Evolutionary conservation across 352 stramenopile genomes (phyloP).

Genomic region (Globisporangium viniferum): DNA sequence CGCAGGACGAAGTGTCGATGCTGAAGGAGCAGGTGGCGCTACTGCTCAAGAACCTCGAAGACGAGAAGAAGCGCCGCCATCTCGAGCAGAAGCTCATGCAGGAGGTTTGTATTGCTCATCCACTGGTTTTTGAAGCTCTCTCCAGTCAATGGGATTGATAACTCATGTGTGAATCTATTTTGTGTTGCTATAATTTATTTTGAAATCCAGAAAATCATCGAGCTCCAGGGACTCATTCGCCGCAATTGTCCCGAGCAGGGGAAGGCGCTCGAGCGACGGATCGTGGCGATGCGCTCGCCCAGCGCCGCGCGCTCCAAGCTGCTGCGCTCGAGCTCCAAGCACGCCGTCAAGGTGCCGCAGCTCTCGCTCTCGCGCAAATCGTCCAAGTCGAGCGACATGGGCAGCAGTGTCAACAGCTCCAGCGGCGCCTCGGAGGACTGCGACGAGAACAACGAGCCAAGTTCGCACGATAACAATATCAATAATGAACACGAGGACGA

Average conservation of each 20-base stretch:
- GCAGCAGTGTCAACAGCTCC: not conserved
- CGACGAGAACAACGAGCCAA: conserved; percentile 3
- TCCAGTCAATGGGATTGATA: too few species aligned
- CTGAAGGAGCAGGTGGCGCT: conserved; percentile 58
- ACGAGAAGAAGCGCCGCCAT: conserved; percentile 64
- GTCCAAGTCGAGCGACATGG: conserved; percentile 16
- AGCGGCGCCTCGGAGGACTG: not conserved
- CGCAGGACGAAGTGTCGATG: conserved; percentile 30
- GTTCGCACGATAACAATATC: not conserved
- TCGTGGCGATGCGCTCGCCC: conserved; percentile 24
- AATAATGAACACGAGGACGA: not conserved
- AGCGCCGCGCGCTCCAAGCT: conserved; percentile 6
- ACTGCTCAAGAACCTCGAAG: conserved; percentile 52
- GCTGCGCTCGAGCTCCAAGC: conserved; percentile 8
- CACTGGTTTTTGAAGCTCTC: too few species aligned
- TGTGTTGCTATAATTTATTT: not conserved
- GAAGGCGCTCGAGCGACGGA: conserved; percentile 27
- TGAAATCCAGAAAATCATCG: conserved; percentile 59
- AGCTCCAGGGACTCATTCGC: conserved; percentile 64
- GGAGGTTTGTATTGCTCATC: conserved; percentile 15
- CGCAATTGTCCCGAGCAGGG: conserved; percentile 42
- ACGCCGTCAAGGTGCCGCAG: conserved; percentile 8
- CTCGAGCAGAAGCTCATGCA: conserved; percentile 70
- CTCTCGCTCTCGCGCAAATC: conserved; percentile 8
- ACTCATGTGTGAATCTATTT: not conserved